These are phyloP conservation scores for Stephania yunnanensis DNA, from an alignment of 164 flowering plant genomes.

Conservation along the genomic window DNA sequence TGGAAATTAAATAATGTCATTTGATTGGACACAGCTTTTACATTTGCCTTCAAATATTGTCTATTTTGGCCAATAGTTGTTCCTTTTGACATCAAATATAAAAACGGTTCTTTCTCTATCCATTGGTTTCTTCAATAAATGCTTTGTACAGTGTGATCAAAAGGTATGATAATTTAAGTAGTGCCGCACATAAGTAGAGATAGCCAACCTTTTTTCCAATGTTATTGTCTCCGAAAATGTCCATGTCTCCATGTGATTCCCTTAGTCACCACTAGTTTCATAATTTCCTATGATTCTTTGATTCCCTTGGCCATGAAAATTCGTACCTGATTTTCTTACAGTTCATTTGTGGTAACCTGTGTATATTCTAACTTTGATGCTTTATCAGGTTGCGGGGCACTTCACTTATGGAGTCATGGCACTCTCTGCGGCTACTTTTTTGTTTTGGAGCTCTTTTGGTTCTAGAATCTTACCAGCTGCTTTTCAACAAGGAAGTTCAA, in stretches of 20 bases:
- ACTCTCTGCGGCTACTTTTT: constrained; percentile 85
- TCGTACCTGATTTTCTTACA: background rate
- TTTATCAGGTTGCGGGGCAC: constrained; percentile 73
- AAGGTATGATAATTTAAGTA: background rate
- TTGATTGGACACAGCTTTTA: too few species aligned
- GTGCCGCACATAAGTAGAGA: background rate
- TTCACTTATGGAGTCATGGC: constrained; percentile 99
- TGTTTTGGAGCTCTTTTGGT: constrained; percentile 86
- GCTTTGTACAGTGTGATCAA: background rate
- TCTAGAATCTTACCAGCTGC: constrained; percentile 58
- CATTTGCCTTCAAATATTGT: too few species aligned
- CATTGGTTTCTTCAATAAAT: too few species aligned
- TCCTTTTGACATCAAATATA: too few species aligned
- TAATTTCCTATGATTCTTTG: too few species aligned
- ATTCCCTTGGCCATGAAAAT: too few species aligned
- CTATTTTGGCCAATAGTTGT: too few species aligned
- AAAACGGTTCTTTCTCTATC: too few species aligned
- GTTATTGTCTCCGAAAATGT: background rate
- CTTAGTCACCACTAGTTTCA: background rate
- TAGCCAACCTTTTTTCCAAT: background rate
- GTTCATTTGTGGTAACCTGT: background rate
- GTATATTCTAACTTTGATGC: background rate
- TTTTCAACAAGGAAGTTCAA: constrained; percentile 53
- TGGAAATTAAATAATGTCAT: too few species aligned
- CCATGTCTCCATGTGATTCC: background rate